Percentiles rank a stretch among this genome's conserved stretches.
These are phyloP conservation scores for Boletus eberwhitei DNA, from an alignment of 768 basidiomycete genomes.

Conservation along the genomic window DNA sequence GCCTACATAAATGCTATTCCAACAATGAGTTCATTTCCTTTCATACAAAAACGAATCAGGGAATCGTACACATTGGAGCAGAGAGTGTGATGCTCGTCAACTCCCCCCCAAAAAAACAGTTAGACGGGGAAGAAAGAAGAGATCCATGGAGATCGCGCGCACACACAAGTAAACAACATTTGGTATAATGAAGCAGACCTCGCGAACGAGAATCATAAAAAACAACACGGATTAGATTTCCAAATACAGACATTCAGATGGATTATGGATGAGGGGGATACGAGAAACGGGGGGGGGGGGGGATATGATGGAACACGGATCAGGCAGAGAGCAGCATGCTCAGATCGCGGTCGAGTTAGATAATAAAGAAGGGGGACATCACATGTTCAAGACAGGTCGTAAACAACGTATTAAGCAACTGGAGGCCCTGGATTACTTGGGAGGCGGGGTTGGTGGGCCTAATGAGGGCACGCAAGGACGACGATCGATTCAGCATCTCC, in stretches of 20 bases:
- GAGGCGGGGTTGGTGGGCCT: conserved; percentile 48
- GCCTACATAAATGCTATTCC: too few species aligned
- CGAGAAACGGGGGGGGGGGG: too few species aligned
- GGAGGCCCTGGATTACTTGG: conserved; percentile 31
- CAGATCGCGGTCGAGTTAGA: neutral
- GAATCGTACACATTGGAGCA: too few species aligned
- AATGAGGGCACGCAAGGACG: neutral
- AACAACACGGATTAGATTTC: neutral
- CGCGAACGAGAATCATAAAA: neutral
- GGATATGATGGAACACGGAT: neutral
- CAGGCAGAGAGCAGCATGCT: neutral
- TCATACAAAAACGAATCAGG: too few species aligned
- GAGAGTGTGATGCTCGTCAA: neutral
- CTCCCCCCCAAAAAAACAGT: neutral
- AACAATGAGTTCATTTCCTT: too few species aligned
- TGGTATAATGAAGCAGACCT: conserved; percentile 2
- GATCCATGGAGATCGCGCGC: neutral
- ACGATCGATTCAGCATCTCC: neutral
- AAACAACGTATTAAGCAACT: neutral
- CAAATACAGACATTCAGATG: conserved; percentile 1
- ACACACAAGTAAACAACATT: neutral
- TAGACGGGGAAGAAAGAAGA: too few species aligned
- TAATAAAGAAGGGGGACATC: conserved; percentile 1
- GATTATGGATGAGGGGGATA: neutral
- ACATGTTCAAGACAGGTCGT: neutral